Base-by-base conservation (phyloP, 129 eudicot genomes). In the Kitagawia praeruptora region DNA sequence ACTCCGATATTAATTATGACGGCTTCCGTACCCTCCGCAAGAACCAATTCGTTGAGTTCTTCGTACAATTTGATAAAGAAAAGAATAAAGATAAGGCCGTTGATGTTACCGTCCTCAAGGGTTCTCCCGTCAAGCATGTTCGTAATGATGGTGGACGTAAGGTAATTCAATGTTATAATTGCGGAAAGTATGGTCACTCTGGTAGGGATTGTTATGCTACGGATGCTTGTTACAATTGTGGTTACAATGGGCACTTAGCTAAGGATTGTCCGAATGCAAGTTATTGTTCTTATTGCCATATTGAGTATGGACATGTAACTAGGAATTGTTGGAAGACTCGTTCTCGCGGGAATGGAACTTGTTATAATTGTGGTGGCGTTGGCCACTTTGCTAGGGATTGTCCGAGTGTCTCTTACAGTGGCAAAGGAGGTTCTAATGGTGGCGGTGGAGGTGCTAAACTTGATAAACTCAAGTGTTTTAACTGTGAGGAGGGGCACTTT, bases 41-140 rank as follows among this genome's bases (percentile, higher is more conserved):
- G 42, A 90, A 89, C 63, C 91, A 89, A 85, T 76, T 47, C 74
- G 98, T 93, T 23, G 95, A 89, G 87, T 93, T 91, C 75, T 15
- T 67, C 8, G 84, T 89, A 39, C 77, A 47, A 25, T 48, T 78
- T 4, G 89, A 89, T 28, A 70, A 80, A 46, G 83, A 8, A 28
- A 21, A 37, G 6, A 51, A 85, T 44, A 83, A 81, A 49, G 71
- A 85, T 2, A 89, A 93, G 83, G 98, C 96, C 31, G 83, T 86
- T 42, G 88, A 85, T 48, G 96, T 93, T 73, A 80, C 96, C 28
- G 78, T 80, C 18, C 77, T 86, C 7, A 84, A 89, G 39, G 89
- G 87, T 47, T 75, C 85, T 34, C 77, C 84, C 3, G 49, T 64
- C 40, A 89, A 87, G 25, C 51, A 75, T 25, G 75, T 76, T 27